These are phyloP conservation scores for Scenedesmus sp. DNA, from an alignment of 163 green algal species.

Conservation along the genomic window DNA sequence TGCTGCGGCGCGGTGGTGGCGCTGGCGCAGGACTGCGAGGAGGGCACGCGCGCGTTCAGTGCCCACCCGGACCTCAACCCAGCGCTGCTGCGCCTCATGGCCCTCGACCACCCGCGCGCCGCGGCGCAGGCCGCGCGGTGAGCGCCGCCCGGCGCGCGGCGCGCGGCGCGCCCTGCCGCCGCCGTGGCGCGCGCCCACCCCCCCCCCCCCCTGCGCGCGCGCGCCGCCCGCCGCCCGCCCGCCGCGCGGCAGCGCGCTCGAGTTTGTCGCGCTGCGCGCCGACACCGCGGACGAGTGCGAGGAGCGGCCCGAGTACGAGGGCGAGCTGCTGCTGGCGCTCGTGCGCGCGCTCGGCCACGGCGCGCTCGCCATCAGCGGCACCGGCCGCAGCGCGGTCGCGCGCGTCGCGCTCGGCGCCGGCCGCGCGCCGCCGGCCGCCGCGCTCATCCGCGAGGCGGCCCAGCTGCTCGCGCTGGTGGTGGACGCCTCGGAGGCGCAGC, in stretches of 20 bases:
- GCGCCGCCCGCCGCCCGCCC: background rate
- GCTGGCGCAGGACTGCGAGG: conserved; percentile 49
- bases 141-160: background rate
- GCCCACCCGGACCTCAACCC: conserved; percentile 43
- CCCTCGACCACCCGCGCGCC: conserved; percentile 38
- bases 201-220: background rate
- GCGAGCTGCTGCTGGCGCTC: conserved; percentile 49
- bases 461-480: conserved; percentile 42
- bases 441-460: conserved; percentile 35
- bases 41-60: conserved; percentile 31
- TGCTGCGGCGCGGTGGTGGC: conserved; percentile 44
- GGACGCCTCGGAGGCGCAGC: conserved; percentile 22
- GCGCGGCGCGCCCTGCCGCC: background rate
- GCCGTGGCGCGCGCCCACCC: background rate
- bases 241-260: conserved; percentile 27
- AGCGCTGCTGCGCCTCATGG: conserved; percentile 55
- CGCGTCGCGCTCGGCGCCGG: background rate
- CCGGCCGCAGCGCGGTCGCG: background rate
- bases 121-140: conserved; percentile 30
- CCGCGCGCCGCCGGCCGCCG: background rate
- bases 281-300: conserved; percentile 42
- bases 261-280: conserved; percentile 50
- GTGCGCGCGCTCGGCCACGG: conserved; percentile 40
- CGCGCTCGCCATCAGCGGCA: conserved; percentile 14
- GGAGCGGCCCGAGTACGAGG: conserved; percentile 47